Percentiles rank a stretch among this genome's conserved stretches.
Evolutionary conservation across 495 filamentous ascomycete species (phyloP).

Genomic region (Penicillium bialowiezense): DNA sequence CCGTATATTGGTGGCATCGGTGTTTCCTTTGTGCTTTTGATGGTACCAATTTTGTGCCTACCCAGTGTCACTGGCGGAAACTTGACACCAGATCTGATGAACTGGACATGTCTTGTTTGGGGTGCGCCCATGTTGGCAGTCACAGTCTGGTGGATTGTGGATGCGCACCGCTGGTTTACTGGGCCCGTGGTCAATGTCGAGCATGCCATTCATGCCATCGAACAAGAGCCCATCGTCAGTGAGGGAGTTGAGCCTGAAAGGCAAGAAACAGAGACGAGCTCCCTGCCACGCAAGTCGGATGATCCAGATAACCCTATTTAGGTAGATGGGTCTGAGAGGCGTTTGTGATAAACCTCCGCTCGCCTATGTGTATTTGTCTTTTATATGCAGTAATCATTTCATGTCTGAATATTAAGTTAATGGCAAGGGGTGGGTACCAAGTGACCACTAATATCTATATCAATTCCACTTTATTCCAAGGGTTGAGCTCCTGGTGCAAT

Average conservation of each 20-base stretch:
- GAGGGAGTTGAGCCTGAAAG: constrained; percentile 23
- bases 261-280: constrained; percentile 19
- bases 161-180: constrained; percentile 73
- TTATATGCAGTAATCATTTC: no score
- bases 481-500: no score
- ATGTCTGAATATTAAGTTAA: no score
- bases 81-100: constrained; percentile 61
- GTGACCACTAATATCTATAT: no score
- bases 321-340: neutral
- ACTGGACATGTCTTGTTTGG: constrained; percentile 76
- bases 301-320: constrained; percentile 27
- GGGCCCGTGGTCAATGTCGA: constrained; percentile 63
- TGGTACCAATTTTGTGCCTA: constrained; percentile 74
- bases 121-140: constrained; percentile 64
- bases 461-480: no score
- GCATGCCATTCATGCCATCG: constrained; percentile 34
- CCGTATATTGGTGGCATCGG: constrained; percentile 60
- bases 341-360: neutral
- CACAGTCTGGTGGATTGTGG: constrained; percentile 67
- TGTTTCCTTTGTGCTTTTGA: constrained; percentile 62
- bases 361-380: neutral
- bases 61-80: constrained; percentile 57
- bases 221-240: constrained; percentile 17
- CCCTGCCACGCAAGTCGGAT: constrained; percentile 64
- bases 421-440: no score